Evolutionary conservation across 1,139 yeast species (phyloP).

Genomic region (Saccharomyces uvarum): DNA sequence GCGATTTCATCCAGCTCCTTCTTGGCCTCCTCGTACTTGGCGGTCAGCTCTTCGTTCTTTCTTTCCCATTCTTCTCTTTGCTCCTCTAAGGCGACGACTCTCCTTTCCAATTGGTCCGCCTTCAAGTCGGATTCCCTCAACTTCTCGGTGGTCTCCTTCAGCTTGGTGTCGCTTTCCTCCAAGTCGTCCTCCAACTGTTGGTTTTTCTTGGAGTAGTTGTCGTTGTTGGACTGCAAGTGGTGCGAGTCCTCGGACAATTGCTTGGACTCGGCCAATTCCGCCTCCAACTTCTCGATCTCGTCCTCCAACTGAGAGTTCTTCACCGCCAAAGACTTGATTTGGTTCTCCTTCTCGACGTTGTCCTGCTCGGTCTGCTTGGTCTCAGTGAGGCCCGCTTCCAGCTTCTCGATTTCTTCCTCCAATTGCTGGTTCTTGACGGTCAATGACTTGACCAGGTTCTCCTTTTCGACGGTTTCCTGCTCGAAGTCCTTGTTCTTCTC

Average conservation of each 20-base stretch:
- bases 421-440: constrained; percentile 86
- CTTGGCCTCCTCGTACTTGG: constrained; percentile 74
- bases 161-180: constrained; percentile 84
- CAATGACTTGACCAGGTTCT: constrained; percentile 87
- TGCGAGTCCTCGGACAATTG: constrained; percentile 89
- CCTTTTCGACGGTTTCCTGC: constrained; percentile 86
- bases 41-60: constrained; percentile 82
- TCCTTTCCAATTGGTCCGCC: constrained; percentile 95
- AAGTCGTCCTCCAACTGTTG: constrained; percentile 88
- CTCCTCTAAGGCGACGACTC: constrained; percentile 81
- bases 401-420: constrained; percentile 84
- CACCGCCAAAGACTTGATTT: constrained; percentile 85
- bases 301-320: constrained; percentile 86
- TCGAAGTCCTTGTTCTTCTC: constrained; percentile 81
- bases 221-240: constrained; percentile 82
- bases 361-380: constrained; percentile 41
- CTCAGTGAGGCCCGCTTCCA: constrained; percentile 71
- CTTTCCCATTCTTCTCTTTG: constrained; percentile 91
- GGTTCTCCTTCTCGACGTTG: constrained; percentile 85
- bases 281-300: constrained; percentile 83
- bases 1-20: constrained; percentile 81
- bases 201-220: constrained; percentile 85
- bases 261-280: constrained; percentile 72
- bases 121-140: constrained; percentile 93
- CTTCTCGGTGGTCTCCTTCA: constrained; percentile 89